Evolutionary conservation across 495 filamentous ascomycete species (phyloP), one percentile per base, ranked within the genome.

Genomic region (Penicillium coffeae): DNA sequence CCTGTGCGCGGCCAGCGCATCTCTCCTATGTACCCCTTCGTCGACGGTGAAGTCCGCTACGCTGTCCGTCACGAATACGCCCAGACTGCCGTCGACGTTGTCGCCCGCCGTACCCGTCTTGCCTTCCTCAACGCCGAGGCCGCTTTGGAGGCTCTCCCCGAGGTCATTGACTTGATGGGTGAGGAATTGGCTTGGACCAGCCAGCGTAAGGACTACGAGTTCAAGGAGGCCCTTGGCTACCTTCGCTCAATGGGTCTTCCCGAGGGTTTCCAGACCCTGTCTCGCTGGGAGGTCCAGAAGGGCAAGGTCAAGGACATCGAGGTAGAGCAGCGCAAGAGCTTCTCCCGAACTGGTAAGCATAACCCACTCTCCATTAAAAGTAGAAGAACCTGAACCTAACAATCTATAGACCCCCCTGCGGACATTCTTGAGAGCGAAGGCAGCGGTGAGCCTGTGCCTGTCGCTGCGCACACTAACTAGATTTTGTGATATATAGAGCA

Each of bases 121-220:
- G 89, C 93, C 10, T 98, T 98, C 71, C 63, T 98, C 56, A 98
- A 98, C 60, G 91, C 91, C 13, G 90, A 97, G 69, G 93, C 93
- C 3, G 89, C 92, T 8, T 79, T 97, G 20, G 93, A 98, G 72
- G 87, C 89, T 1, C 75, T 97, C 42, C 93, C 93, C 2, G 74
- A 60, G 42, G 81, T 98, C 15, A 95, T 98, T 64, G 93, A 98
- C 62, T 74, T 96, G 48, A 98, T 98, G 93, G 79, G 70, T 42
- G 83, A 86, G 60, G 93, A 98, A 72, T 67, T 97, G 50, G 77
- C 83, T 37, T 98, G 93, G 93, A 82, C 84, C 58, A 68, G 59
- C 45, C 76, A 77, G 54, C 72, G 93, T 51, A 86, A 86, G 66
- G 88, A 90, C 6, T 56, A 77, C 37, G 93, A 97, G 68, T 97